Conservation (phyloP, 352 stramenopile species). For the Globisporangium mamillatum region DNA sequence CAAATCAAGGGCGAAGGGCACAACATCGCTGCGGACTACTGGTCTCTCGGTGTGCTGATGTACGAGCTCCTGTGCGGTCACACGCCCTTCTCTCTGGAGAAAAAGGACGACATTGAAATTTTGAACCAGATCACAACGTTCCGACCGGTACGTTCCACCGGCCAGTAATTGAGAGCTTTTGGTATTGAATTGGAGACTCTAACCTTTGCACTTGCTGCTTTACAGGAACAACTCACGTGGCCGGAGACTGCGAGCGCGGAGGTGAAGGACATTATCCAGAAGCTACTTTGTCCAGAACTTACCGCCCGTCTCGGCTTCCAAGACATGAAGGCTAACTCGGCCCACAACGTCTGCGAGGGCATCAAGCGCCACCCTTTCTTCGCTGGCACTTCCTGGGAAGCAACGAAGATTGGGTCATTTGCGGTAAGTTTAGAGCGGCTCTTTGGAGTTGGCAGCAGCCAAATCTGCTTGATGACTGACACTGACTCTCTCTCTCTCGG, state of each 20-base stretch:
- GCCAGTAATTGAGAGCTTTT: neutral
- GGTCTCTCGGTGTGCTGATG: slow-evolving; percentile 92
- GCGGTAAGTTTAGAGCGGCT: slow-evolving; percentile 34
- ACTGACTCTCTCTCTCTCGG: neutral
- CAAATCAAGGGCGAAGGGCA: slow-evolving; percentile 88
- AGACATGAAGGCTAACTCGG: slow-evolving; percentile 39
- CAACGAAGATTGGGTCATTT: slow-evolving; percentile 78
- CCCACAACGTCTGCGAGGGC: slow-evolving; percentile 50
- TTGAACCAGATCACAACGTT: slow-evolving; percentile 85
- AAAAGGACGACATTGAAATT: slow-evolving; percentile 85
- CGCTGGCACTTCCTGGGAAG: slow-evolving; percentile 76
- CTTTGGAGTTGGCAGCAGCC: neutral
- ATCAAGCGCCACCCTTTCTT: slow-evolving; percentile 87
- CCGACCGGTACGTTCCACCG: slow-evolving; percentile 37
- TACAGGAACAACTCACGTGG: slow-evolving; percentile 59
- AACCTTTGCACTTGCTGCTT: neutral
- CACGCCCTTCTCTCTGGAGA: slow-evolving; percentile 86
- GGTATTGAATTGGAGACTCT: neutral
- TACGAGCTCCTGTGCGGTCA: slow-evolving; percentile 91
- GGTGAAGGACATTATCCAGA: slow-evolving; percentile 70
- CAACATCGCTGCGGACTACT: slow-evolving; percentile 90
- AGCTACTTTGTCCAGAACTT: slow-evolving; percentile 57
- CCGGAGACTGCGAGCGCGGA: slow-evolving; percentile 61
- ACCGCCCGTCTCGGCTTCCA: slow-evolving; percentile 53
- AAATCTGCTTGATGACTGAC: slow-evolving; percentile 9